Base-by-base conservation (phyloP, 75 land plant species). In the Pinus taeda region DNA sequence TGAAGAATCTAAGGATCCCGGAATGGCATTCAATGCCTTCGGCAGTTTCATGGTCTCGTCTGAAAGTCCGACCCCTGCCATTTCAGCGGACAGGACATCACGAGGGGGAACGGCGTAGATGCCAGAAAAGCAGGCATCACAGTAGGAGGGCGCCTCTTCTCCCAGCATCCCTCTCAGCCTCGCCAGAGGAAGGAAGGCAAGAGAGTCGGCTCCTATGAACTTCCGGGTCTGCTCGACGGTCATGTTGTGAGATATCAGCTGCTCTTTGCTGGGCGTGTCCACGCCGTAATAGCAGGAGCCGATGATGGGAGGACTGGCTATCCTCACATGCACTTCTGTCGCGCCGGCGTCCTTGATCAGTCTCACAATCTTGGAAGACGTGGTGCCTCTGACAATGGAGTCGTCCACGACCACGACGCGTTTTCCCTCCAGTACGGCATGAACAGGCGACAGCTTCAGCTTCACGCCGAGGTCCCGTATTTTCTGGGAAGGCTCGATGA, bases 221-320 rank as follows among this genome's bases (percentile, higher is more conserved):
- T 49, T 11, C 55, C 55, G 55, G 55, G 55, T 49, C 82, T 83
- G 86, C 79, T 85, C 86, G 55, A 86, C 80, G 29, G 88, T 86
- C 56, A 83, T 62, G 0, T 79, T 82, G 75, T 89, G 87, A 3
- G 98, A 94, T 29, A 96, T 96, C 78, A 96, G 79, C 85, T 94
- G 95, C 59, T 86, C 92, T 11, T 71, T 71, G 75, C 88, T 84
- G 6, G 99, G 99, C 6, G 99, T 96, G 61, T 96, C 99, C 49
- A 96, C 98, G 3, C 99, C 99, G 62, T 96, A 96, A 76, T 96
- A 96, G 76, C 99, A 96, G 0, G 99, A 94, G 3, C 92, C 93
- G 4, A 91, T 84, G 29, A 96, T 93, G 11, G 99, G 99, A 12
- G 99, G 99, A 76, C 98, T 89, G 3, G 99, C 99, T 22, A 96